These are phyloP conservation scores for Talaromyces sp. DNA, from an alignment of 2,329 filamentous ascomycete species.

Conservation along the genomic window DNA sequence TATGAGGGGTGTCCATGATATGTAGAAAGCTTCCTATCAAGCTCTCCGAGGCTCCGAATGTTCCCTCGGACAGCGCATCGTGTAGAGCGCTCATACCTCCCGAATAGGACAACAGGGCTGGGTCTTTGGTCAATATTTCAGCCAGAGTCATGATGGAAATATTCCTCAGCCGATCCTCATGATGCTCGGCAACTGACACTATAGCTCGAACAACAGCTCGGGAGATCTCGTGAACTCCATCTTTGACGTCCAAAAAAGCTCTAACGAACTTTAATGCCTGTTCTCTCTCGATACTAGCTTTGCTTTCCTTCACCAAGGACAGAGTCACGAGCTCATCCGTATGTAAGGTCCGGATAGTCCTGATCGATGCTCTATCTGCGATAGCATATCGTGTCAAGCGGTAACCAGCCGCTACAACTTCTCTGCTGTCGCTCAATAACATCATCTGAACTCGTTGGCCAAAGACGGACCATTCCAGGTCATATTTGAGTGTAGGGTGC, in stretches of 20 bases:
- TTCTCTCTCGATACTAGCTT: slow-evolving; percentile 93
- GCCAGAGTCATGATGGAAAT: slow-evolving; percentile 91
- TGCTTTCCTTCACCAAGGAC: slow-evolving; percentile 90
- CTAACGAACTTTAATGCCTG: slow-evolving; percentile 95
- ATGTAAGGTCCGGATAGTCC: slow-evolving; percentile 79
- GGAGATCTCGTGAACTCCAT: slow-evolving; percentile 81
- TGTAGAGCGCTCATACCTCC: slow-evolving; percentile 82
- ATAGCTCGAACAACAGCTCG: slow-evolving; percentile 82
- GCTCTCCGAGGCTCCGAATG: slow-evolving; percentile 88
- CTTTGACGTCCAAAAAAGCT: slow-evolving; percentile 91
- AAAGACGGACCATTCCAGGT: slow-evolving; percentile 93
- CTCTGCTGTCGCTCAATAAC: slow-evolving; percentile 90
- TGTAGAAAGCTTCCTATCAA: slow-evolving; percentile 83
- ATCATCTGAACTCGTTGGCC: slow-evolving; percentile 90
- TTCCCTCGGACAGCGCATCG: slow-evolving; percentile 85
- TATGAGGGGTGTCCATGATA: slow-evolving; percentile 76
- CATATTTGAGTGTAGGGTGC: slow-evolving; percentile 90
- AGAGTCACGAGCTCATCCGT: slow-evolving; percentile 90
- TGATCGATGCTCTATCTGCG: slow-evolving; percentile 81
- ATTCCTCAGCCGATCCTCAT: slow-evolving; percentile 76
- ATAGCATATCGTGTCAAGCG: slow-evolving; percentile 91
- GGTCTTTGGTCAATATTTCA: slow-evolving; percentile 84
- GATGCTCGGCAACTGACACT: slow-evolving; percentile 81
- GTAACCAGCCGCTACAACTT: slow-evolving; percentile 93
- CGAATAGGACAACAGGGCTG: slow-evolving; percentile 71